Evolutionary conservation across 345 rosid genomes (phyloP).

Genomic region (Atalantia buxifolia): DNA sequence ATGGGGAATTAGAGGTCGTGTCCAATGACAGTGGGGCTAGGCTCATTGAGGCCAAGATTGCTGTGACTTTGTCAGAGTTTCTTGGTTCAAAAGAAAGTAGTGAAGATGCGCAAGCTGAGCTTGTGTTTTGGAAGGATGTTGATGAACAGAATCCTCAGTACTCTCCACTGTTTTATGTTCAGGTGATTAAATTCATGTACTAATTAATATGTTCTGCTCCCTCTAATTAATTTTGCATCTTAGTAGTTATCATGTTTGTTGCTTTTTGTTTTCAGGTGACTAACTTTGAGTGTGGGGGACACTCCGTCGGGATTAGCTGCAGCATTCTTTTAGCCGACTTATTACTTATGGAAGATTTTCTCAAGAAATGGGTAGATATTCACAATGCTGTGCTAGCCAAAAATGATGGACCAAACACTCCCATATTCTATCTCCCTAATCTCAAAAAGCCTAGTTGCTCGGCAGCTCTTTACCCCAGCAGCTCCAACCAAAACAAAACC

Average conservation of each 20-base stretch:
- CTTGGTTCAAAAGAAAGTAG: constrained; percentile 35
- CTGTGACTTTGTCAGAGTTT: constrained; percentile 45
- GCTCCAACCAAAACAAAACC: constrained; percentile 34
- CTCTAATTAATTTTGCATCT: neutral
- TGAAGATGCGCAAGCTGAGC: constrained; percentile 45
- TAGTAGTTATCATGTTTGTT: neutral
- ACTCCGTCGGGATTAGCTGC: constrained; percentile 81
- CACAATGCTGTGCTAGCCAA: constrained; percentile 36
- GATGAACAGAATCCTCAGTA: constrained; percentile 61
- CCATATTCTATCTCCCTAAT: constrained; percentile 53
- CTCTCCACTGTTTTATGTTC: constrained; percentile 71
- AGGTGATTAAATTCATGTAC: constrained; percentile 30
- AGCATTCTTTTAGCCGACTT: constrained; percentile 67
- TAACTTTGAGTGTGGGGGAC: constrained; percentile 82
- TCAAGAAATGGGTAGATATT: constrained; percentile 51
- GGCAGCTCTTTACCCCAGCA: neutral
- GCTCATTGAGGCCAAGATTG: constrained; percentile 54
- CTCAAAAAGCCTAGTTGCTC: constrained; percentile 17
- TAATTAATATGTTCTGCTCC: neutral
- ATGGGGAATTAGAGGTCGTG: constrained; percentile 59
- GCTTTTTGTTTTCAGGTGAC: constrained; percentile 50
- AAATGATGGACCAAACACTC: constrained; percentile 18
- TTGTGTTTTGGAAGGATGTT: constrained; percentile 74
- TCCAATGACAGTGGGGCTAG: constrained; percentile 72
- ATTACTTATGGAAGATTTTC: constrained; percentile 38